A percentile compares a stretch with the other conserved stretches of the same genome.
Evolutionary conservation across 2,329 filamentous ascomycete genomes (phyloP).

Genomic region (Cyphellophora europaea): DNA sequence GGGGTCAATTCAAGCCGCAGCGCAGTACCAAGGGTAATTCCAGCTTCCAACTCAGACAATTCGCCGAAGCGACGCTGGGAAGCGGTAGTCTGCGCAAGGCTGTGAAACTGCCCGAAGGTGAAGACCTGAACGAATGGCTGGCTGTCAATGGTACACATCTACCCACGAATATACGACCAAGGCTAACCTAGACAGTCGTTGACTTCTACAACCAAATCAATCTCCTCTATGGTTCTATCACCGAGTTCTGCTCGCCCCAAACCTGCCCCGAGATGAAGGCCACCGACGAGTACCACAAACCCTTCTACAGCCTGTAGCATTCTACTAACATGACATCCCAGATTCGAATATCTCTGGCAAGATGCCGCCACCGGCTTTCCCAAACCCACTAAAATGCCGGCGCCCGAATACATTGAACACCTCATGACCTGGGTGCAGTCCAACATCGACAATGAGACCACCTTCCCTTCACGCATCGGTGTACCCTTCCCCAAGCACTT

Average conservation of each 20-base stretch:
- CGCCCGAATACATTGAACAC: slow-evolving; percentile 95
- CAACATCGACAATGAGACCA: slow-evolving; percentile 88
- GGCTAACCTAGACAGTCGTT: slow-evolving; percentile 67
- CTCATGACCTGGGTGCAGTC: slow-evolving; percentile 94
- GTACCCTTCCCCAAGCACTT: slow-evolving; percentile 94
- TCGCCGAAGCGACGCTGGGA: slow-evolving; percentile 92
- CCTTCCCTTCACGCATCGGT: slow-evolving; percentile 89
- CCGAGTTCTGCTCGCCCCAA: slow-evolving; percentile 95
- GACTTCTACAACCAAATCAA: slow-evolving; percentile 99
- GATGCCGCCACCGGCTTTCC: slow-evolving; percentile 80
- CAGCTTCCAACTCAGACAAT: slow-evolving; percentile 91
- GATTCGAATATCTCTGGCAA: slow-evolving; percentile 99
- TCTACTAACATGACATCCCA: slow-evolving; percentile 24
- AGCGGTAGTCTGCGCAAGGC: slow-evolving; percentile 92
- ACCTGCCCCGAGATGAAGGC: slow-evolving; percentile 99
- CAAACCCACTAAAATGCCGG: slow-evolving; percentile 94
- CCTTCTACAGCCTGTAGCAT: slow-evolving; percentile 6
- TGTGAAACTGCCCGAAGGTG: slow-evolving; percentile 91
- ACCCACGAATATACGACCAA: too few species aligned
- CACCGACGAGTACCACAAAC: slow-evolving; percentile 76
- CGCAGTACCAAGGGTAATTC: slow-evolving; percentile 75
- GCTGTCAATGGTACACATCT: slow-evolving; percentile 82
- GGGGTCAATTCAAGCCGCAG: slow-evolving; percentile 85
- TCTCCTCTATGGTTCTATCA: slow-evolving; percentile 95
- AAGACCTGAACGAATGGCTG: slow-evolving; percentile 96